Evolutionary conservation across 2,329 filamentous ascomycete species (phyloP).

Genomic region (Cordyceps javanica): DNA sequence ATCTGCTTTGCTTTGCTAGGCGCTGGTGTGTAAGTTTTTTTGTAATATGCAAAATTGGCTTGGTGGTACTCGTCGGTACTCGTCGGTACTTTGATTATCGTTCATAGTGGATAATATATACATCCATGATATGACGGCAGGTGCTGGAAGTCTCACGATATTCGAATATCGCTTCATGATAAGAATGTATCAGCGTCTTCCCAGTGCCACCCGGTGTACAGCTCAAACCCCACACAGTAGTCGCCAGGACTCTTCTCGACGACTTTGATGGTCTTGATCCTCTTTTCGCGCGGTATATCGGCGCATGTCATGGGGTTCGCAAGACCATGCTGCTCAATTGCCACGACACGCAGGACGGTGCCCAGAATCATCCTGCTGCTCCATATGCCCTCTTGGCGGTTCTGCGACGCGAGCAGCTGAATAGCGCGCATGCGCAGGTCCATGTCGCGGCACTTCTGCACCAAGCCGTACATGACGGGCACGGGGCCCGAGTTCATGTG

Average conservation of each 20-base stretch:
- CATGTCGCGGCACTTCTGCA: constrained; percentile 9
- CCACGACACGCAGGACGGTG: background rate
- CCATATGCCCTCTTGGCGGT: constrained; percentile 11
- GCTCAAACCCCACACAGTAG: constrained; percentile 8
- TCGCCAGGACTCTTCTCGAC: background rate
- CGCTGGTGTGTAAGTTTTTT: background rate
- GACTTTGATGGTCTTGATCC: constrained; percentile 4
- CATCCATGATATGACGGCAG: background rate
- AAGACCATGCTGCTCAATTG: constrained; percentile 1
- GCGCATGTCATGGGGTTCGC: background rate
- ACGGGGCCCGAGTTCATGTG: constrained; percentile 12
- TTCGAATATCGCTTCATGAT: background rate
- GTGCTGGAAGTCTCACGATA: background rate
- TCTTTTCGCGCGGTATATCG: constrained; percentile 10
- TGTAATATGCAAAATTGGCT: background rate
- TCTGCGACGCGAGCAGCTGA: constrained; percentile 1
- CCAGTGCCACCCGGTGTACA: constrained; percentile 3
- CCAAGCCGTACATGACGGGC: background rate
- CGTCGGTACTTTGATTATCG: no score
- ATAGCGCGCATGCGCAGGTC: constrained; percentile 2
- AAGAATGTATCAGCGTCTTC: constrained; percentile 3
- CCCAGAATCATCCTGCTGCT: constrained; percentile 4
- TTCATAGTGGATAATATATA: background rate
- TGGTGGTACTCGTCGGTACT: no score
- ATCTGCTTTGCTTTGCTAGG: background rate